Conservation (phyloP, 2,329 filamentous ascomycete genomes). For the Aspergillus costaricaensis region DNA sequence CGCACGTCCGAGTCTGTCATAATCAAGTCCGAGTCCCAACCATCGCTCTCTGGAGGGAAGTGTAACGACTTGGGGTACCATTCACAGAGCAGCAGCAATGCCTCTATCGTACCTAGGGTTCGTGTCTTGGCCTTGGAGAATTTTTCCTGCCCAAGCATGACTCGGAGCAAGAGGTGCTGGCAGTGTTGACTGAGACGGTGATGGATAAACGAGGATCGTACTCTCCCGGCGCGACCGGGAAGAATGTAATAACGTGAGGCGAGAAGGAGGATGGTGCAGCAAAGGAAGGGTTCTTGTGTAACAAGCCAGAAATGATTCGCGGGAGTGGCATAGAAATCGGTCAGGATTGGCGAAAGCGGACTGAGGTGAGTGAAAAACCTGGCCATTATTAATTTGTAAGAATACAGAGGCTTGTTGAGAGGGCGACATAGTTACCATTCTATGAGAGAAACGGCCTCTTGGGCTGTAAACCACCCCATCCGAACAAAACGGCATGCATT, state of each 20-base stretch:
- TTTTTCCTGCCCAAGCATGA: constrained; percentile 56
- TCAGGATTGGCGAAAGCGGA: constrained; percentile 51
- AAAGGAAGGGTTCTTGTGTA: constrained; percentile 54
- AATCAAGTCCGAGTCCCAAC: constrained; percentile 56
- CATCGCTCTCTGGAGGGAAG: constrained; percentile 54
- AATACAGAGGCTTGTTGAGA: background rate
- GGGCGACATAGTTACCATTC: constrained; percentile 40
- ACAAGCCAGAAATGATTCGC: constrained; percentile 51
- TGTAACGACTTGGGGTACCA: constrained; percentile 57
- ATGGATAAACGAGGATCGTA: constrained; percentile 53
- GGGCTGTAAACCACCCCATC: constrained; percentile 57
- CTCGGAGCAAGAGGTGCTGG: constrained; percentile 52
- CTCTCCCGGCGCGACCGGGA: constrained; percentile 41
- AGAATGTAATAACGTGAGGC: constrained; percentile 52
- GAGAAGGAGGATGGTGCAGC: constrained; percentile 55
- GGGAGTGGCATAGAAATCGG: constrained; percentile 50
- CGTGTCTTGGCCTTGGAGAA: constrained; percentile 50
- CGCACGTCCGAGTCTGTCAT: constrained; percentile 44
- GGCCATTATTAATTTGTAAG: background rate
- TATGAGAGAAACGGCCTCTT: constrained; percentile 53
- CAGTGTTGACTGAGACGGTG: constrained; percentile 56
- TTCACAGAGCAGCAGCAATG: constrained; percentile 54
- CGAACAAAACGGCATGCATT: constrained; percentile 54
- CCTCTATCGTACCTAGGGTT: constrained; percentile 54
- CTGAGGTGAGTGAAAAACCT: constrained; percentile 52